phyloP scores from a whole-genome alignment of 306 rosid species.

The Vachellia collinsii region DNA sequence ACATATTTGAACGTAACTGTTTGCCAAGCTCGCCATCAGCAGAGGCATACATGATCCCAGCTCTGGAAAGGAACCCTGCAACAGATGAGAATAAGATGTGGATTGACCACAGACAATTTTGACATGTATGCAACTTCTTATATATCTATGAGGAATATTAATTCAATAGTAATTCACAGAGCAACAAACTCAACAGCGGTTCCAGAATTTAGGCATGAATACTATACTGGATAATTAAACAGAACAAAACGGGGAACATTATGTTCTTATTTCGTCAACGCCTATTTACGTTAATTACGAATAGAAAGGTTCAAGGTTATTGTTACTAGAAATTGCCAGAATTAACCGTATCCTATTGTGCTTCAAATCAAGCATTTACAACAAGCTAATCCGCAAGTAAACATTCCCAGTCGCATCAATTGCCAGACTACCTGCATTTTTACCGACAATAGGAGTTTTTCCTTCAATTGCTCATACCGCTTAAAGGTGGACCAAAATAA shows the following conservation, averaged over 20 bases:
- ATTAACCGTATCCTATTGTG: background rate
- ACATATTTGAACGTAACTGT: constrained; percentile 71
- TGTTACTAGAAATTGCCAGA: background rate
- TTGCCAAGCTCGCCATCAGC: constrained; percentile 55
- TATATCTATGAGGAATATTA: background rate
- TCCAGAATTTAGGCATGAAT: background rate
- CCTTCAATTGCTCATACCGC: background rate
- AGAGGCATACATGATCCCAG: constrained; percentile 86
- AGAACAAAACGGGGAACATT: background rate
- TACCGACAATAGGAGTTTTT: background rate
- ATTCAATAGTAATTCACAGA: background rate
- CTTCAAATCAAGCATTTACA: background rate
- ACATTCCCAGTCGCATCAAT: background rate
- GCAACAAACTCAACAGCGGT: background rate
- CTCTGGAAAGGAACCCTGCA: constrained; percentile 87
- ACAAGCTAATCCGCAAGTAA: background rate
- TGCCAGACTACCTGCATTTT: background rate
- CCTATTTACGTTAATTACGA: background rate
- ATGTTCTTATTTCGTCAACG: background rate
- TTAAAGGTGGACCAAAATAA: background rate
- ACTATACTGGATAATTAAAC: background rate
- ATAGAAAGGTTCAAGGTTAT: constrained; percentile 3
- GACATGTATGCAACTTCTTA: background rate
- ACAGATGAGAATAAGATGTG: constrained; percentile 60
- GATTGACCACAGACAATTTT: constrained; percentile 39